Base-by-base conservation (phyloP, 2,329 filamentous ascomycete genomes). In the Chrysosporium queenslandicum region DNA sequence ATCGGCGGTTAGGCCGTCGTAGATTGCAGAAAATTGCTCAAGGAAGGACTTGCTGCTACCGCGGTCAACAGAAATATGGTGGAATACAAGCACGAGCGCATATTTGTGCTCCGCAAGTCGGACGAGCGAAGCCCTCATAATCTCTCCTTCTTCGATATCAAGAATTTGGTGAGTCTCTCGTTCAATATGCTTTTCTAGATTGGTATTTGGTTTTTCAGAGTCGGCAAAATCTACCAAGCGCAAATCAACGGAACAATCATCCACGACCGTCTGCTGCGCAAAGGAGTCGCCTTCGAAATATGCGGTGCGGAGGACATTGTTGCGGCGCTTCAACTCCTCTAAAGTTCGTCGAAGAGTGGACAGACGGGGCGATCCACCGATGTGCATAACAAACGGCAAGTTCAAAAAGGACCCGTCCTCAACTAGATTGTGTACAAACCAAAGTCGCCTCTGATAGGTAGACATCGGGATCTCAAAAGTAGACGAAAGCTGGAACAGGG, bases 241-340 rank as follows among this genome's bases (percentile, higher is more conserved):
- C 3, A 61, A 49, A 4, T 56, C 55, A n/a, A 51, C 21, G 14
- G 53, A 48, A 34, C 41, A 56, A 29, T 58, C 53, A 25, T 58
- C 53, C 9, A 55, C 37, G 18, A 56, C 46, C 52, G 50, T 54
- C 46, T 62, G 60, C 45, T 62, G 58, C 23, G 59, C 57, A 46
- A 61, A 62, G 1, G 58, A 53, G 9, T 61, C 60, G 34, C 59
- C 60, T 56, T 59, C 57, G 23, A 56, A 58, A 45, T 59, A 59
- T n/a, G 53, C 52, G 8, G 60, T 60, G 12, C 56, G 55, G 4
- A 61, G 59, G 21, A 57, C 57, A 9, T 49, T 53, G 42, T 60
- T 55, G 30, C 58, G 60, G 36, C 50, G 29, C 18, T 56, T 53
- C 23, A 61, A 29, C 18, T 59, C 53, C 5, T 55, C 48, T 46